phyloP scores from a whole-genome alignment of 306 rosid genomes.

The Hippophae gyantsensis region DNA sequence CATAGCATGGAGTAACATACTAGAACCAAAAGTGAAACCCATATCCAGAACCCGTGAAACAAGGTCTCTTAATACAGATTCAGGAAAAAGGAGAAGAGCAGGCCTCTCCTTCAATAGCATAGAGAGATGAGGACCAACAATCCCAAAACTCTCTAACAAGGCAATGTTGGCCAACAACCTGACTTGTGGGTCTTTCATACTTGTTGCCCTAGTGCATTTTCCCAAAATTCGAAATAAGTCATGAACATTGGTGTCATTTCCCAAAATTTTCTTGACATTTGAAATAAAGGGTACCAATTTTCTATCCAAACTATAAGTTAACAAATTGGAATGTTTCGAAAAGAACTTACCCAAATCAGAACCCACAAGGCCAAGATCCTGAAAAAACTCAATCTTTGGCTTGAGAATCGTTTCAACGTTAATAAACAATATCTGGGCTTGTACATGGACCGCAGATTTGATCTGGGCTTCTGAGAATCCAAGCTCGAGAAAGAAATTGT shows the following conservation, averaged over 20 bases:
- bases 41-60: slow-evolving; percentile 26
- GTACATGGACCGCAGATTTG: slow-evolving; percentile 6
- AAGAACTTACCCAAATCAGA: slow-evolving; percentile 26
- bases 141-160: slow-evolving; percentile 39
- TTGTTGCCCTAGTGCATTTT: slow-evolving; percentile 16
- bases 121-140: slow-evolving; percentile 40
- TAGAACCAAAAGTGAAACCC: slow-evolving; percentile 36
- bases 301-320: slow-evolving; percentile 38
- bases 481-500: slow-evolving; percentile 23
- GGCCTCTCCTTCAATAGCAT: slow-evolving; percentile 31
- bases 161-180: slow-evolving; percentile 20
- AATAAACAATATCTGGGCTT: slow-evolving; percentile 32
- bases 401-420: slow-evolving; percentile 27
- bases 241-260: slow-evolving; percentile 9
- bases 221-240: slow-evolving; percentile 20
- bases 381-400: slow-evolving; percentile 45
- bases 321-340: slow-evolving; percentile 24
- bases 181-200: slow-evolving; percentile 8
- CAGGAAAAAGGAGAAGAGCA: slow-evolving; percentile 14
- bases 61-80: slow-evolving; percentile 25
- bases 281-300: slow-evolving; percentile 34
- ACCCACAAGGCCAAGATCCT: slow-evolving; percentile 28
- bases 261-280: slow-evolving; percentile 28
- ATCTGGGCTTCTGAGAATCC: slow-evolving; percentile 41
- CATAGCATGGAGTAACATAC: slow-evolving; percentile 41